Base-by-base conservation (phyloP, 257 asterid genomes). In the Henckelia pumila region DNA sequence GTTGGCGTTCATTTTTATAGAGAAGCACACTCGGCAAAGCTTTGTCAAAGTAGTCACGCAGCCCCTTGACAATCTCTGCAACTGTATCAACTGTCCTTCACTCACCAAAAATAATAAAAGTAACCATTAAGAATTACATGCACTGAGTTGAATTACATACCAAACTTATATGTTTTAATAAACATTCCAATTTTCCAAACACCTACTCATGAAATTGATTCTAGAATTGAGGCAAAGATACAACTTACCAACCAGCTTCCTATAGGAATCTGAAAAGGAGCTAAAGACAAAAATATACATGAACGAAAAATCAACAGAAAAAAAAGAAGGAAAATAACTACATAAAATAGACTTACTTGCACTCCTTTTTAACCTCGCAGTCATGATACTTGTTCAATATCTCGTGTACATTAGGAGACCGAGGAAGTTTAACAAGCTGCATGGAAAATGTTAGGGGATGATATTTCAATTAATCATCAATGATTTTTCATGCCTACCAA, bases 361-460 rank as follows among this genome's bases (percentile, higher is more conserved):
- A 80, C 57, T 82, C 92, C 80, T 84, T 86, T 75, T 71, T 80
- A 74, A 75, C 68, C 70, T 77, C 82, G 76, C 78, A 79, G 21
- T 81, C 88, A 58, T 65, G 74, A 76, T 84, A 91, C 75, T 88
- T 83, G 78, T 77, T 61, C 72, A 88, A 59, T 75, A 91, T 74
- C 70, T 84, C 92, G 29, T 60, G 70, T 10, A 80, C 97, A 68
- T 56, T 83, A 24, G 97, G 97, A 26, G 84, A 75, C 66, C 92
- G 83, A 0, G 96, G 97, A 76, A 91, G 92, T 73, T 76, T 80
- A 73, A 91, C 84, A 22, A 88, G 84, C 97, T 90, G 84, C 87
- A 84, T 20, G 25, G 80, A 55, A 69, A 52, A 66, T 40, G 20
- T 44, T 58, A 73, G 32, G 21, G 59, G 71, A 64, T 49, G 11